phyloP scores from a whole-genome alignment of 108 stramenopile species.

The Cyclostephanos tholiformis region DNA sequence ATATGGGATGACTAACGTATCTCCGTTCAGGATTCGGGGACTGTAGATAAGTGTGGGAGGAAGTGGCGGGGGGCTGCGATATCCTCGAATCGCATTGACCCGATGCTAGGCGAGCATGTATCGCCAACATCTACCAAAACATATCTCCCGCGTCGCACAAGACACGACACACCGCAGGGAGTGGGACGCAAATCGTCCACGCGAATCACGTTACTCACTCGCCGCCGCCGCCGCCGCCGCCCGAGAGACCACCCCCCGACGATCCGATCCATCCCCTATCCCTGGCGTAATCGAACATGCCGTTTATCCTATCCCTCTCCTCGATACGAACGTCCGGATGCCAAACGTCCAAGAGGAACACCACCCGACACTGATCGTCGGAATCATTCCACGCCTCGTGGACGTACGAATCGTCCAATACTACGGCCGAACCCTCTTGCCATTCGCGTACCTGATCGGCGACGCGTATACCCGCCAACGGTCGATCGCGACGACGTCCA shows the following conservation, averaged over 20 bases:
- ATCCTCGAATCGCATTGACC: too few relatives aligned
- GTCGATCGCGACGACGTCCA: slow-evolving; percentile 1
- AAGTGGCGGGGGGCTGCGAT: too few relatives aligned
- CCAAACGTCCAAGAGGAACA: slow-evolving; percentile 87
- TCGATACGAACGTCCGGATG: slow-evolving; percentile 80
- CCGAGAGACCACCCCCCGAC: background rate
- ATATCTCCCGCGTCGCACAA: too few relatives aligned
- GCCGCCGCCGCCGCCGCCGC: too few relatives aligned
- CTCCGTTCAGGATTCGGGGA: too few relatives aligned
- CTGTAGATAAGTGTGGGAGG: too few relatives aligned
- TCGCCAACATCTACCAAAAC: too few relatives aligned
- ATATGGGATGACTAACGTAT: too few relatives aligned
- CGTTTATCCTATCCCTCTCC: slow-evolving; percentile 69
- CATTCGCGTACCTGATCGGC: slow-evolving; percentile 78
- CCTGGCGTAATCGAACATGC: slow-evolving; percentile 76
- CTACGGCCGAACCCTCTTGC: slow-evolving; percentile 80
- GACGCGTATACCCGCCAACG: slow-evolving; percentile 88
- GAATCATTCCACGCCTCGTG: slow-evolving; percentile 98
- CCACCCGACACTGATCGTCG: slow-evolving; percentile 52
- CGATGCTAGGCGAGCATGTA: too few relatives aligned
- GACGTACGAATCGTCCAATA: slow-evolving; percentile 96
- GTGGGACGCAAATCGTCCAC: too few relatives aligned
- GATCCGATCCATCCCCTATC: slow-evolving; percentile 68
- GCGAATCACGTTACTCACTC: too few relatives aligned
- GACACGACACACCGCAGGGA: too few relatives aligned